These are phyloP conservation scores for Pelargonium australe DNA, from an alignment of 441 rosid species.

Conservation along the genomic window DNA sequence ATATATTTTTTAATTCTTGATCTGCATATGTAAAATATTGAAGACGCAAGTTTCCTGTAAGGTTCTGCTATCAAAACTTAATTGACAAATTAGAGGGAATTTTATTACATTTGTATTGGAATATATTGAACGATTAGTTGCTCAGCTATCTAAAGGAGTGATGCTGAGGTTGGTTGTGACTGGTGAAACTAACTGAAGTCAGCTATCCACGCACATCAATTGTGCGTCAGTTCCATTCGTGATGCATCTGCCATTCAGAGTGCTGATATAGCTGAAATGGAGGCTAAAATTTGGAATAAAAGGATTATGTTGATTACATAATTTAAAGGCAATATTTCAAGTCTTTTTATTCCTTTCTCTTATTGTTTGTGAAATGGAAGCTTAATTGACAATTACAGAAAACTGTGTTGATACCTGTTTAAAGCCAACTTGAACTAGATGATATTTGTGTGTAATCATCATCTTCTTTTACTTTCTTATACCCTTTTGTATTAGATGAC, in stretches of 20 bases:
- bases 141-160: background rate
- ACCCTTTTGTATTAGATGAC: conserved; percentile 1
- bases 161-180: background rate
- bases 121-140: background rate
- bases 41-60: background rate
- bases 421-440: background rate
- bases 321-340: background rate
- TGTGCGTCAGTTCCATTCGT: no score
- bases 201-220: no score
- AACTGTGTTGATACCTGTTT: background rate
- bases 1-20: no score
- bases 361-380: background rate
- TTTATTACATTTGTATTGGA: background rate
- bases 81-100: background rate
- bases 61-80: background rate
- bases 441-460: background rate
- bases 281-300: no score
- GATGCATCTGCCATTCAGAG: no score
- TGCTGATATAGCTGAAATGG: no score
- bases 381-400: background rate
- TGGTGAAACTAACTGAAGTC: background rate
- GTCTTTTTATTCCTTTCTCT: background rate
- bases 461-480: background rate
- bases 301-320: no score
- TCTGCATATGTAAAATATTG: no score